A percentile compares a stretch with the other conserved stretches of the same genome.
Evolutionary conservation across 2,329 filamentous ascomycete species (phyloP).

Genomic region (Arthrobotrys iridis): DNA sequence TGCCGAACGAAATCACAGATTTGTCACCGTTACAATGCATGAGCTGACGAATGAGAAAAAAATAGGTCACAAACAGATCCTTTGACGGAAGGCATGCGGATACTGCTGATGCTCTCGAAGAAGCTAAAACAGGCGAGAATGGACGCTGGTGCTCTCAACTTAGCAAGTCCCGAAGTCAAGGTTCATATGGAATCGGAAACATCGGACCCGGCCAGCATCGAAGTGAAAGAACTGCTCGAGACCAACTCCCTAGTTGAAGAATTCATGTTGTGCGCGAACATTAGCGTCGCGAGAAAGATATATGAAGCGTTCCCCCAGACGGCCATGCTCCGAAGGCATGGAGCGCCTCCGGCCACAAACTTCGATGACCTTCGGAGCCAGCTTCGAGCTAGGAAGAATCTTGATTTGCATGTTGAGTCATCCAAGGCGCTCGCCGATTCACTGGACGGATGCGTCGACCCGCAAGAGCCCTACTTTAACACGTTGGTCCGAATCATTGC

Average conservation of each 20-base stretch:
- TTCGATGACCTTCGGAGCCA: slow-evolving; percentile 95
- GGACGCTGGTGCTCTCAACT: slow-evolving; percentile 91
- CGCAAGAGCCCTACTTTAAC: slow-evolving; percentile 93
- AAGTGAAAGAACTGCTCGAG: slow-evolving; percentile 91
- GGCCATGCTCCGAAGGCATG: slow-evolving; percentile 85
- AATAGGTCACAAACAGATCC: slow-evolving; percentile 76
- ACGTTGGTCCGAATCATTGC: slow-evolving; percentile 97
- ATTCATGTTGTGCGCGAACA: slow-evolving; percentile 99
- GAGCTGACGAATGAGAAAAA: not conserved
- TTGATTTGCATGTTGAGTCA: slow-evolving; percentile 83
- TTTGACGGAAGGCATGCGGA: slow-evolving; percentile 87
- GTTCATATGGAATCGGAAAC: slow-evolving; percentile 95
- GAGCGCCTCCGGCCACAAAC: slow-evolving; percentile 89
- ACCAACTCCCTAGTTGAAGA: slow-evolving; percentile 98
- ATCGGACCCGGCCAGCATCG: slow-evolving; percentile 93
- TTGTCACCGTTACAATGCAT: not conserved
- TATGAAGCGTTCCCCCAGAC: slow-evolving; percentile 94
- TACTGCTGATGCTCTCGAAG: slow-evolving; percentile 85
- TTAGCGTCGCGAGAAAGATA: slow-evolving; percentile 88
- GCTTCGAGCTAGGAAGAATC: slow-evolving; percentile 82
- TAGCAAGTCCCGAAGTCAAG: slow-evolving; percentile 97
- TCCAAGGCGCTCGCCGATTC: slow-evolving; percentile 94
- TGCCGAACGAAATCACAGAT: not conserved
- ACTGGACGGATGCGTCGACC: slow-evolving; percentile 83
- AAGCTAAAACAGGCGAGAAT: slow-evolving; percentile 94